phyloP scores from a whole-genome alignment of 345 rosid genomes.

The Brassica nigra region DNA sequence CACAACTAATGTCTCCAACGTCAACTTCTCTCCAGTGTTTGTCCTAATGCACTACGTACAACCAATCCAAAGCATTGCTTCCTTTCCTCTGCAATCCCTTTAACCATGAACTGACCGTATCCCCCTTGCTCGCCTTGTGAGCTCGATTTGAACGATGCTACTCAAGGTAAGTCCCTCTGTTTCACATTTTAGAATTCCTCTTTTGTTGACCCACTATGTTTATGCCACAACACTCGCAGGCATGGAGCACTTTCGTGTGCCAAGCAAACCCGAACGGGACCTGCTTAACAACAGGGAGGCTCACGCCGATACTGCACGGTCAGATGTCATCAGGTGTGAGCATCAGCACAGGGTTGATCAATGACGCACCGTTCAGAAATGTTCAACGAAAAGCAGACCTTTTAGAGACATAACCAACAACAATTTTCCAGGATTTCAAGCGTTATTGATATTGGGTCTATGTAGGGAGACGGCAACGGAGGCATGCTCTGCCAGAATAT shows the following conservation, averaged over 20 bases:
- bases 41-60: too few relatives aligned
- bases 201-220: background rate
- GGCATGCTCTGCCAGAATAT: slow-evolving; percentile 25
- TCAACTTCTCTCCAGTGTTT: too few relatives aligned
- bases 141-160: slow-evolving; percentile 70
- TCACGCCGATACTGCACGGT: slow-evolving; percentile 63
- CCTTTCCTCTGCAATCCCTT: slow-evolving; percentile 86
- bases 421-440: slow-evolving; percentile 62
- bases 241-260: slow-evolving; percentile 69
- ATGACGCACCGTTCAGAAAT: slow-evolving; percentile 71
- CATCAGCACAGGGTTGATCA: slow-evolving; percentile 55
- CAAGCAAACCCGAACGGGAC: slow-evolving; percentile 67
- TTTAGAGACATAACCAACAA: slow-evolving; percentile 58
- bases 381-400: slow-evolving; percentile 71
- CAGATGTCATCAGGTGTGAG: slow-evolving; percentile 69
- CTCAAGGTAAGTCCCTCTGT: slow-evolving; percentile 54
- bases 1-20: slow-evolving; percentile 49
- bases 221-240: slow-evolving; percentile 45
- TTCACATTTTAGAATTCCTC: background rate
- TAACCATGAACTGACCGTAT: slow-evolving; percentile 51
- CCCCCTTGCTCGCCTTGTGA: slow-evolving; percentile 69
- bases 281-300: slow-evolving; percentile 70
- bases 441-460: slow-evolving; percentile 64
- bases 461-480: slow-evolving; percentile 18
- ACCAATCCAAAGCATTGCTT: slow-evolving; percentile 32